Evolutionary conservation across 106 monocot species (phyloP).

Genomic region (Vanilla planifolia): DNA sequence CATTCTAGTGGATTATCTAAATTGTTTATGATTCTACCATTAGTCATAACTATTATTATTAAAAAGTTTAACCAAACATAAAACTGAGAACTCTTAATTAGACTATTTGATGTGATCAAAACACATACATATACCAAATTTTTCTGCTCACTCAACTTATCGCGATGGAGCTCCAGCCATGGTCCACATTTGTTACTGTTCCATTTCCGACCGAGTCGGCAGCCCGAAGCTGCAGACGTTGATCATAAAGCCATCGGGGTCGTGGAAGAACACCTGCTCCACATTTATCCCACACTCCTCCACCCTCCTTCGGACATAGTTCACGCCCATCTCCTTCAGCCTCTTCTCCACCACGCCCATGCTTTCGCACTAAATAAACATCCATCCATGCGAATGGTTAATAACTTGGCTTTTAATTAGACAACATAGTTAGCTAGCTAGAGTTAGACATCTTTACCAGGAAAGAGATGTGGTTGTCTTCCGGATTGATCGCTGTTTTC

Average conservation of each 20-base stretch:
- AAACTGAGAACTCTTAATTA: no score
- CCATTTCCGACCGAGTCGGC: no score
- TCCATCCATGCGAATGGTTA: no score
- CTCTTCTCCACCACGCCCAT: conserved; percentile 31
- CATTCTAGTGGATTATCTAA: no score
- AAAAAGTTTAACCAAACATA: no score
- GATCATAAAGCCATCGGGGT: neutral
- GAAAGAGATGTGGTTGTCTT: conserved; percentile 27
- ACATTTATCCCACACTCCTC: conserved; percentile 71
- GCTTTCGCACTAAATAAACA: conserved; percentile 44
- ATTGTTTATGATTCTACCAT: no score
- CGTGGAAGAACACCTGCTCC: conserved; percentile 79
- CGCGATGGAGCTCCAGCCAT: no score
- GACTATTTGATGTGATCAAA: no score
- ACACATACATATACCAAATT: no score
- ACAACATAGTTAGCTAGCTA: neutral
- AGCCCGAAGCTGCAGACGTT: conserved; percentile 6
- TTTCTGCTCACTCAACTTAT: no score
- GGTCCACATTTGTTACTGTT: no score
- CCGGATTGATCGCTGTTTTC: conserved; percentile 19
- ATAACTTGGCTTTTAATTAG: neutral
- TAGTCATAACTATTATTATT: no score
- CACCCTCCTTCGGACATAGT: conserved; percentile 36
- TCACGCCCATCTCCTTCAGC: conserved; percentile 40
- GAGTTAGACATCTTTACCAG: conserved; percentile 7